Base-by-base conservation (phyloP, 2,329 filamentous ascomycete species). In the Madurella mycetomatis region DNA sequence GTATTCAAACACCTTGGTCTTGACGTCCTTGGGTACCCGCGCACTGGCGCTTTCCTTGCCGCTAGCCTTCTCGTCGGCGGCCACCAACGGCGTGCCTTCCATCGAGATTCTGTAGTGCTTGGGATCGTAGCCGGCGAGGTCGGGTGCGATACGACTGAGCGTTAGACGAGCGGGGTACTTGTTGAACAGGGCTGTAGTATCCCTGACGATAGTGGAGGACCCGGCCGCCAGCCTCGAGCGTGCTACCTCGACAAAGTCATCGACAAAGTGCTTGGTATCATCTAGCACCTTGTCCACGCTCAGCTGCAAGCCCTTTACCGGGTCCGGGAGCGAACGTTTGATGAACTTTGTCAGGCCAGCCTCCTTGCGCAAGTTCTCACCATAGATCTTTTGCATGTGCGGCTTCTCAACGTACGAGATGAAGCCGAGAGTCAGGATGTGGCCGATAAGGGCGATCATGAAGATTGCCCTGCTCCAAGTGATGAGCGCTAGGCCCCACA, bases 311-410 rank as follows among this genome's bases (percentile, higher is more conserved):
- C 87, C 86, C 65, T 88, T 85, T 41, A 99, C 82, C 2, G 90
- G 88, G 2, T 86, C 83, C 2, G 94, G 94, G 19, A 99, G 76
- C 11, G 91, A 90, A 59, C 88, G 85, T 70, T 90, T 90, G 68
- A 99, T 81, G 65, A 90, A 96, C 73, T 92, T 95, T 55, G 92
- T 92, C 40, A 99, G 79, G 47, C 94, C 94, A 11, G 94, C 94
- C 69, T 96, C 90, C 60, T 87, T 78, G 55, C 94, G 86, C 44
- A 99, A 76, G 63, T 85, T 86, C 63, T 85, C 80, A 41, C 94
- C 92, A 66, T 99, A 99, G 16, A 97, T 82, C 77, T 96, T 97
- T 70, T 96, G 89, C 92, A 99, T 97, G 70, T 99, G 94, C 13
- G 92, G 94, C 56, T 92, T 86, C 72, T 99, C 94, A 9, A 99